phyloP scores from a whole-genome alignment of 805 yeast species.

The Debaryomyces hansenii region DNA sequence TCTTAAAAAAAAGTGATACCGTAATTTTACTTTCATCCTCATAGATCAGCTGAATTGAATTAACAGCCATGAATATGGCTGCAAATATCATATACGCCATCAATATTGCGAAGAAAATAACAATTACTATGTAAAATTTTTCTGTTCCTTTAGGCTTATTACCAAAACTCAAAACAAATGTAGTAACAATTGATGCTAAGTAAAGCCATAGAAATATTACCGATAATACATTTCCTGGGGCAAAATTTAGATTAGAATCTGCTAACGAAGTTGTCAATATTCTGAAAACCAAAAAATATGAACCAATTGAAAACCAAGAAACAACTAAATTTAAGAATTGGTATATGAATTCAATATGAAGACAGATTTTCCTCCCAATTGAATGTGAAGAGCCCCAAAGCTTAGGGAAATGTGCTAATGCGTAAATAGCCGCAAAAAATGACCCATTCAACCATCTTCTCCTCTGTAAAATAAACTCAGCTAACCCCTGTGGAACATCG shows the following conservation, averaged over 20 bases:
- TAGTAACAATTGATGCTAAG: conserved; percentile 54
- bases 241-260: conserved; percentile 35
- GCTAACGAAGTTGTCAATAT: conserved; percentile 56
- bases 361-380: conserved; percentile 45
- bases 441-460: conserved; percentile 73
- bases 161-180: conserved; percentile 64
- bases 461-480: conserved; percentile 63
- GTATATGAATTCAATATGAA: conserved; percentile 57
- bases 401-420: conserved; percentile 55
- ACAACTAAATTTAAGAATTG: conserved; percentile 53
- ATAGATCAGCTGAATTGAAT: conserved; percentile 43
- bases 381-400: conserved; percentile 58
- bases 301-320: conserved; percentile 64
- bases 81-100: conserved; percentile 61
- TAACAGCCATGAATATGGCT: conserved; percentile 57
- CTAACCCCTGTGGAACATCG: conserved; percentile 63
- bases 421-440: conserved; percentile 62
- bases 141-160: conserved; percentile 64
- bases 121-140: conserved; percentile 51
- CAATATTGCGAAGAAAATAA: conserved; percentile 57
- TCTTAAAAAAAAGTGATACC: conserved; percentile 45
- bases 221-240: conserved; percentile 50
- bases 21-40: conserved; percentile 40
- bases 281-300: conserved; percentile 63
- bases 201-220: conserved; percentile 57